These are phyloP conservation scores for Candida freyschussii DNA, from an alignment of 1,139 yeast genomes.

Conservation along the genomic window DNA sequence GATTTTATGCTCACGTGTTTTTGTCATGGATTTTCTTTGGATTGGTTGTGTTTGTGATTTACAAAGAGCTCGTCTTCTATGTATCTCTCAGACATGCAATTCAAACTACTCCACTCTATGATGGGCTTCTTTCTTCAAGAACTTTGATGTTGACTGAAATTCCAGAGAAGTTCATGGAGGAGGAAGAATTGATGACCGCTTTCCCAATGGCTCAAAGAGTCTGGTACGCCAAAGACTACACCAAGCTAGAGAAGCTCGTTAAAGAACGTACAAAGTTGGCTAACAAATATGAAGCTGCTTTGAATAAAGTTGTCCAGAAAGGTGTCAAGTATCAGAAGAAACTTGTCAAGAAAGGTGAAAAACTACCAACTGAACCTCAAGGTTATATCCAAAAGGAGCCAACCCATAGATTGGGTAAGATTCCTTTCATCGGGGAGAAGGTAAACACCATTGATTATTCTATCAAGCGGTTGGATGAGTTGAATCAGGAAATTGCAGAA, in stretches of 20 bases:
- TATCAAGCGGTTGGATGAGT: conserved; percentile 46
- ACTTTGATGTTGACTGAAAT: conserved; percentile 64
- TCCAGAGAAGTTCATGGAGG: conserved; percentile 44
- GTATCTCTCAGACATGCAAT: conserved; percentile 61
- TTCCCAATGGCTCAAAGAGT: conserved; percentile 60
- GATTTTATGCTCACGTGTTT: conserved; percentile 69
- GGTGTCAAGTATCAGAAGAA: conserved; percentile 52
- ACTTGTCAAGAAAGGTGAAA: conserved; percentile 52
- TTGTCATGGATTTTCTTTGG: conserved; percentile 67
- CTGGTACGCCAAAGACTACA: conserved; percentile 61
- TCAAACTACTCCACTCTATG: conserved; percentile 68
- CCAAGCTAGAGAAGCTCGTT: conserved; percentile 46
- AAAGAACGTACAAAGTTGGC: conserved; percentile 53
- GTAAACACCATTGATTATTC: conserved; percentile 59
- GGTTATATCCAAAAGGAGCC: conserved; percentile 66
- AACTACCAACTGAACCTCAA: conserved; percentile 41
- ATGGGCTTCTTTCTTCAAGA: conserved; percentile 60
- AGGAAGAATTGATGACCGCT: conserved; percentile 45
- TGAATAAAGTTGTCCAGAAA: conserved; percentile 50
- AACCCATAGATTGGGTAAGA: conserved; percentile 47
- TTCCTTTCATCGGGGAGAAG: conserved; percentile 39
- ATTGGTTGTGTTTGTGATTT: conserved; percentile 52
- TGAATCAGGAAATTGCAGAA: conserved; percentile 49
- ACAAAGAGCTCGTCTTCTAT: conserved; percentile 67
- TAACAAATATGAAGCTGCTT: conserved; percentile 52